Base-by-base conservation (phyloP, 371 early-diverging fungal species). In the Nosema muscidifuracis region DNA sequence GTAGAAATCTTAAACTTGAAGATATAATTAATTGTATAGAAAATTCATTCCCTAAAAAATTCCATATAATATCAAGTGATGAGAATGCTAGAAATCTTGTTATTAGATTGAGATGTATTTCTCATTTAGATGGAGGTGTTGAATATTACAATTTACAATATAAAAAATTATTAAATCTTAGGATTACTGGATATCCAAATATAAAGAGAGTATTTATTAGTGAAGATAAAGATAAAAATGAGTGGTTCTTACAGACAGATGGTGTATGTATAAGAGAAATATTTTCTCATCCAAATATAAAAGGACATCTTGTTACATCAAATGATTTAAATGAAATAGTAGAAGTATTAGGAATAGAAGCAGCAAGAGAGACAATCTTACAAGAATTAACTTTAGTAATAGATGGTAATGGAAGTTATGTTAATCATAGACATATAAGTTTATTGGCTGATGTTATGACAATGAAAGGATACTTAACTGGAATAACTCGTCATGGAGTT, bases 401-500 rank as follows among this genome's bases (percentile, higher is more conserved):
- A 79, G 93, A 95, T 84, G 90, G 89, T 77, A 94, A 92, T 78
- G 95, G 95, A 80, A 92, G 92, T 43, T 97, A 97, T 85, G 97
- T 97, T 76, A 97, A 97, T 85, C 92, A 93, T 82, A 89, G 99
- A 67, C 97, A 99, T 80, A 84, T 97, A 83, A 87, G 92, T 33
- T 83, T 97, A 77, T 87, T 97, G 61, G 90, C 90, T 73, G 97
- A 97, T 85, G 89, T 94, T 38, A 97, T 97, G 99, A 95, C 95
- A 16, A 87, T 90, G 65, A 88, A 90, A 40, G 99, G 97, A 58
- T 84, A 86, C 67, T 78, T 97, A 68, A 91, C 92, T 87, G 94
- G 97, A 36, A 96, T 99, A 73, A 95, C 97, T 16, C 89, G 97
- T 66, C 97, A 97, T 80, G 97, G 97, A 78, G 95, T 95, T 80